Conservation (phyloP, 345 rosid genomes). For the Arabis alpina region DNA sequence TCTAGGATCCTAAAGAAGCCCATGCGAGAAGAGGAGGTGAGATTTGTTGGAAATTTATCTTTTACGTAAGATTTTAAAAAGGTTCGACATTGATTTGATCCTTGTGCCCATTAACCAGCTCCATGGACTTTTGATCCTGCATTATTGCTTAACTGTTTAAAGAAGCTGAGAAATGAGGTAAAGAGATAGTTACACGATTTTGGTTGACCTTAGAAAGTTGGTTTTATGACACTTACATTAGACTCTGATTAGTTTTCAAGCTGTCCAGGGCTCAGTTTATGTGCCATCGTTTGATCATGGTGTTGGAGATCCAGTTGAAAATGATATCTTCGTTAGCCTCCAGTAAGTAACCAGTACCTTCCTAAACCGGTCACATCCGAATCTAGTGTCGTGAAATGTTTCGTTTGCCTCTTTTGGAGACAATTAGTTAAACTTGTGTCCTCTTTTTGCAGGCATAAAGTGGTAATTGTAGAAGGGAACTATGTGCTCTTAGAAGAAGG, state of each 20-base stretch:
- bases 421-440: not conserved
- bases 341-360: constrained; percentile 63
- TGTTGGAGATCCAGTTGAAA: constrained; percentile 92
- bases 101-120: constrained; percentile 57
- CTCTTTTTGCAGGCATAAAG: constrained; percentile 71
- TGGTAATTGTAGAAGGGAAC: constrained; percentile 89
- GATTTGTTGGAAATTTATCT: constrained; percentile 34
- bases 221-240: constrained; percentile 11
- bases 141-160: constrained; percentile 68
- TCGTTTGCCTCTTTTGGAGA: not conserved
- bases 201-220: not conserved
- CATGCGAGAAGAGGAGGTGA: constrained; percentile 99
- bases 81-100: constrained; percentile 24
- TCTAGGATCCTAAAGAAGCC: constrained; percentile 88
- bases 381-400: constrained; percentile 1
- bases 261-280: constrained; percentile 74
- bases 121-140: constrained; percentile 90
- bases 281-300: constrained; percentile 95
- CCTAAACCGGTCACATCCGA: not conserved
- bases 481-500: constrained; percentile 71
- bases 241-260: constrained; percentile 29
- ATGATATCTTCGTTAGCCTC: constrained; percentile 75
- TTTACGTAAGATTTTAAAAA: constrained; percentile 15
- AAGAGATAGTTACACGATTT: constrained; percentile 21
- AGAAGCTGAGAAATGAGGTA: constrained; percentile 77